Evolutionary conservation across 1,139 yeast species (phyloP), one percentile per base, ranked within the genome.

Genomic region (Yamadazyma friedrichii): DNA sequence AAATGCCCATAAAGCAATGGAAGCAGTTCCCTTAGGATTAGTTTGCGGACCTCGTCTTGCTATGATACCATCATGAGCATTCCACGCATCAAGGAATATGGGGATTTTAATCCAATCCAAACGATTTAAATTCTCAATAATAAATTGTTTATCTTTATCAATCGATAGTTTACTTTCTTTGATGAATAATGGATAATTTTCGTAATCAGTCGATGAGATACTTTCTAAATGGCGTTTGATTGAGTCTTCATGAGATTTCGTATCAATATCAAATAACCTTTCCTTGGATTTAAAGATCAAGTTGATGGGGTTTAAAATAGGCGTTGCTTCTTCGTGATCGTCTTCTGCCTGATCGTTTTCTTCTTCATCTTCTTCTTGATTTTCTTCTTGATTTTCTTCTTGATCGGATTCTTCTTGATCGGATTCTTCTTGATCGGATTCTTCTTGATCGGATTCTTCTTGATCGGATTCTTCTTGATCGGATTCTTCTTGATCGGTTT

Each of bases 1-100:
- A 2, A 77, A 69, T 4, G 70, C 67, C 79, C 82, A 80, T 38
- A 80, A 61, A 9, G 70, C 74, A 28, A 80, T 61, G 1, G 77
- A 65, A 2, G 83, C 75, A 1, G 80, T 65, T 0, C 84, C 84
- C 47, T 73, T 72, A 0, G 78, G 72, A 24, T 76, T 70, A n/a
- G 76, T 67, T 31, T 60, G 61, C 2, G 81, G 66, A 0, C 89
- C 89, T 43, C 82, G 67, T 46, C 94, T 67, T 9, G 87, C 84
- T 17, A 83, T 82, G 33, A 84, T 80, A 0, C 84, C 83, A 51
- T 81, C 88, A 53, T 85, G 94, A 0, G 93, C 79, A 57, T 84
- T 84, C 59, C 83, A 68, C 12, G 81, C 75, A 49, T 81, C 84
- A 34, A 83, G 67, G 51, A 77, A 80, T 1, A 80, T 79, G 0